Base-by-base conservation (phyloP, 768 basidiomycete species). In the Tricholoma sp. region DNA sequence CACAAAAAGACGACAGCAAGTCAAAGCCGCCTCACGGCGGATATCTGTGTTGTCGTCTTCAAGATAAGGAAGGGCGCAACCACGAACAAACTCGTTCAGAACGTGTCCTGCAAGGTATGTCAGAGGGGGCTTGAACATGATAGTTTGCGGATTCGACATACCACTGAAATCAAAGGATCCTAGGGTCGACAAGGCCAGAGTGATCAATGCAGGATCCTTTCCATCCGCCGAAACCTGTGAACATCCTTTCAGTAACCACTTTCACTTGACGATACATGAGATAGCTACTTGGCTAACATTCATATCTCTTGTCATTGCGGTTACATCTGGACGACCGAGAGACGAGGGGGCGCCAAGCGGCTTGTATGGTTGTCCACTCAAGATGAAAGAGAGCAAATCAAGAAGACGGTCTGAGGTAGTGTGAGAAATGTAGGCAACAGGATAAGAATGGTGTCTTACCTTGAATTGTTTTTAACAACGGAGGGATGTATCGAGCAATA, bases 81-180 rank as follows among this genome's bases (percentile, higher is more conserved):
- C 86, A 42, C 94, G 90, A 39, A 98, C 92, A 67, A 98, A 97
- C 69, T 98, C 97, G 71, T 95, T 96, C 57, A 99, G 76, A 9
- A 91, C 82, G 61, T 99, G 95, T 28, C 95, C 95, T 90, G 51
- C 56, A 59, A 44, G 42, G 37, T 24, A 47, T 61, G 36, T 56
- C 52, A 54, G 50, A 28, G 50, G 47, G 20, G 54, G 31, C 47
- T 13, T 33, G 50, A 18, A 11, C 59, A 24, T n/a, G 32, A 4
- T 31, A 8, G 39, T 10, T 32, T 8, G 7, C 32, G 1, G 31
- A 54, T 15, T 54, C 13, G 15, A 52, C 66, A 70, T 72, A 89
- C 95, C 96, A 55, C 83, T 92, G 71, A 98, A 98, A 70, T 99
- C 94, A 66, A 98, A 99, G 7, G 84, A 80, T 39, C 94, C 93